phyloP scores from a whole-genome alignment of 495 filamentous ascomycete genomes.

The Annulohypoxylon bovei region DNA sequence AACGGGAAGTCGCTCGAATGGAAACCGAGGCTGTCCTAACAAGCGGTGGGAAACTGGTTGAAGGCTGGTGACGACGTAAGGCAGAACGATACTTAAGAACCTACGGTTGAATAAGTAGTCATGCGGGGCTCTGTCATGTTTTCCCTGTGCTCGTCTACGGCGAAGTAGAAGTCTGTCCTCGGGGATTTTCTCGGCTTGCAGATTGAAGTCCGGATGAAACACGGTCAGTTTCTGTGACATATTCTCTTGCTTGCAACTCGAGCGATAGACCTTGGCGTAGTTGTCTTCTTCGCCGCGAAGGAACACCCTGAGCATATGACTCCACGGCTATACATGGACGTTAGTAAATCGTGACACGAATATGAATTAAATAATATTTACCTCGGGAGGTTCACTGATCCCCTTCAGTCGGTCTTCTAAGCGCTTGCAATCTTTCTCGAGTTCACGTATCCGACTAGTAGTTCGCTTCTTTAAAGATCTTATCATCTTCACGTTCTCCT shows the following conservation, averaged over 20 bases:
- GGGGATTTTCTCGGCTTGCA: not conserved
- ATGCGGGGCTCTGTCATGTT: not conserved
- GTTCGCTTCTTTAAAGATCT: not conserved
- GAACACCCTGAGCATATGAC: conserved; percentile 7
- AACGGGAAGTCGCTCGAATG: conserved; percentile 45
- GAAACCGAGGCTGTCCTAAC: conserved; percentile 20
- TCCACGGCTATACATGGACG: conserved; percentile 24
- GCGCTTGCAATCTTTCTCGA: not conserved
- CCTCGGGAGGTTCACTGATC: not conserved
- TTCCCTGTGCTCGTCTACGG: not conserved
- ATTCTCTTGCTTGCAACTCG: conserved; percentile 49
- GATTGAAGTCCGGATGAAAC: conserved; percentile 44
- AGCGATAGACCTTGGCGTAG: conserved; percentile 23
- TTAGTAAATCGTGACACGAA: not conserved
- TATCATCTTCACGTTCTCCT: not conserved
- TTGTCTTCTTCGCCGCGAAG: not conserved
- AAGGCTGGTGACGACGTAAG: not conserved
- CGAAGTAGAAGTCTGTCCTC: not conserved
- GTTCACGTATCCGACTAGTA: not conserved
- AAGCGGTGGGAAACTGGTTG: not conserved
- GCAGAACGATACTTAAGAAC: not conserved
- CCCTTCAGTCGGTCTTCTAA: not conserved
- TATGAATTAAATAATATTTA: not conserved
- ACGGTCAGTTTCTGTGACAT: conserved; percentile 40
- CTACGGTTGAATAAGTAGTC: not conserved